These are phyloP conservation scores for Rhodotorula graminis DNA, from an alignment of 768 basidiomycete species.

Conservation along the genomic window DNA sequence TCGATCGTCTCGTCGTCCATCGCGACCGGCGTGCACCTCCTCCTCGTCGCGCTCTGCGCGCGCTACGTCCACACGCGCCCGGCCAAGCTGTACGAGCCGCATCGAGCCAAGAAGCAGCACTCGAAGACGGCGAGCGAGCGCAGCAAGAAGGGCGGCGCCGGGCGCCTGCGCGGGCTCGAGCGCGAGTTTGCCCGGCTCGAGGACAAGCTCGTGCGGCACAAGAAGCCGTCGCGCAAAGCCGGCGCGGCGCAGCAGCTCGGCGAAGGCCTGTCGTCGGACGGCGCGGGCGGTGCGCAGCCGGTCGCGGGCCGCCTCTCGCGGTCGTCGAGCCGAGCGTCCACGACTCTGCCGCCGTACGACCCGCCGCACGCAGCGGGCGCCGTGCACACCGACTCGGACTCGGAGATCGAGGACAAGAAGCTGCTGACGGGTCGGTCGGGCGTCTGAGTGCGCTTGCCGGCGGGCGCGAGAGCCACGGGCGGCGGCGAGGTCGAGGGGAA, in stretches of 20 bases:
- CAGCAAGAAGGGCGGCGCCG: neutral
- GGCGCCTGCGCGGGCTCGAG: neutral
- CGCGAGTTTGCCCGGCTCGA: neutral
- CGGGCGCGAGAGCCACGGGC: neutral
- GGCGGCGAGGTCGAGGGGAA: neutral
- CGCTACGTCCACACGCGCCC: conserved; percentile 13
- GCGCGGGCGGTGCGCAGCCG: neutral
- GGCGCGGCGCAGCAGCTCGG: too few species aligned
- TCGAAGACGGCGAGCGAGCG: neutral
- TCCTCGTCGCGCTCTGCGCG: conserved; percentile 5
- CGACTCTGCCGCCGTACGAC: neutral
- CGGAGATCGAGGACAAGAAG: neutral
- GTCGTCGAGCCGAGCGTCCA: neutral
- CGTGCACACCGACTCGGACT: conserved; percentile 4
- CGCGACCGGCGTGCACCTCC: conserved; percentile 6
- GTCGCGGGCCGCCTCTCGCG: neutral
- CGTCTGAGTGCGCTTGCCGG: neutral
- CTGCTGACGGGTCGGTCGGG: neutral
- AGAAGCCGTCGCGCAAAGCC: neutral
- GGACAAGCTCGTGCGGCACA: neutral
- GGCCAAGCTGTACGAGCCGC: neutral
- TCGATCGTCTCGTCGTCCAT: neutral
- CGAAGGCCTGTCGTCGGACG: neutral
- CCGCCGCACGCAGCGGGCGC: neutral
- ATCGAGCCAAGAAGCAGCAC: neutral